phyloP scores from a whole-genome alignment of 371 early-diverging fungal genomes.

The Zopfochytrium polystomum region DNA sequence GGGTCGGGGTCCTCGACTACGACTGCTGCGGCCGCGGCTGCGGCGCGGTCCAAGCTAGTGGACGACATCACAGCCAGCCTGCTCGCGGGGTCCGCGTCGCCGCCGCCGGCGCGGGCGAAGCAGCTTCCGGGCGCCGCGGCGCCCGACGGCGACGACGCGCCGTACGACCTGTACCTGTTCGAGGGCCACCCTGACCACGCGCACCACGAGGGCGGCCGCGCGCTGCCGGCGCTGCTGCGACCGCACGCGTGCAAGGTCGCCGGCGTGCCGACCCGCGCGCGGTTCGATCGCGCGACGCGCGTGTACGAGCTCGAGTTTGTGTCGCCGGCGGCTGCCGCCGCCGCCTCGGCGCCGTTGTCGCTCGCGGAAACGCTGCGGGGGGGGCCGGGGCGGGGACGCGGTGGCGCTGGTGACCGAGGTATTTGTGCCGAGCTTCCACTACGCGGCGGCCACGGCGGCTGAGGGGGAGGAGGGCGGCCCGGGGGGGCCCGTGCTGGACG shows the following conservation, averaged over 20 bases:
- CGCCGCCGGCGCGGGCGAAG: no score
- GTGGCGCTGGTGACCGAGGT: constrained; percentile 62
- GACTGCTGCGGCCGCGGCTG: no score
- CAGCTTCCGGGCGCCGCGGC: no score
- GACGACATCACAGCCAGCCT: no score
- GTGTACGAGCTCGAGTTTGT: constrained; percentile 43
- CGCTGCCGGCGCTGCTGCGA: constrained; percentile 73
- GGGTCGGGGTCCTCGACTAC: no score
- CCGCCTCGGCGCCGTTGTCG: neutral
- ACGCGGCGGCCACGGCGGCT: constrained; percentile 39
- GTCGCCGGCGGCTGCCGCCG: neutral
- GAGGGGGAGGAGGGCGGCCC: no score
- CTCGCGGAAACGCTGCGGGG: neutral
- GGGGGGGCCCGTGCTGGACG: constrained; percentile 37
- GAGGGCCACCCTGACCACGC: constrained; percentile 38
- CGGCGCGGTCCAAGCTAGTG: no score
- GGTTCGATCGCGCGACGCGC: constrained; percentile 58
- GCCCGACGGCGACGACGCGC: no score
- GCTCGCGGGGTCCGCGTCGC: no score
- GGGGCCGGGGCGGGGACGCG: no score
- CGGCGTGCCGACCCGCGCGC: constrained; percentile 60
- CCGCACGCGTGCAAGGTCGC: constrained; percentile 79
- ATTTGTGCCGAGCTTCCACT: constrained; percentile 72
- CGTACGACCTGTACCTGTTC: no score
- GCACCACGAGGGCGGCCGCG: constrained; percentile 74